Percentiles rank a stretch among this genome's conserved stretches.
phyloP scores from a whole-genome alignment of 148 eudicot species.

The Rhododendron kiyosumense region DNA sequence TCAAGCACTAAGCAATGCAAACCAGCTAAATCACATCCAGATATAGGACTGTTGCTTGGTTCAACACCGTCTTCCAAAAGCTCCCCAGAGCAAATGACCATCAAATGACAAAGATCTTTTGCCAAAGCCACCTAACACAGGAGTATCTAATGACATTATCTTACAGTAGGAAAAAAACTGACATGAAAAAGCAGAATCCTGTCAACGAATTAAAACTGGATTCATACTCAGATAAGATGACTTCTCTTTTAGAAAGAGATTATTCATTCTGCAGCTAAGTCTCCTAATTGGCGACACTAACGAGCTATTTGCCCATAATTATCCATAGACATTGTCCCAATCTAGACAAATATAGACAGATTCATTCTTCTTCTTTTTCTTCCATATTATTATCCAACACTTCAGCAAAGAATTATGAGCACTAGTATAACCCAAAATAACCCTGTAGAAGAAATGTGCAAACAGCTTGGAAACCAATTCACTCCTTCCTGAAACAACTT shows the following conservation, averaged over 20 bases:
- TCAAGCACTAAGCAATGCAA: constrained; percentile 74
- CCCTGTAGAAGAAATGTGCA: background rate
- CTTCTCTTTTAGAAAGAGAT: background rate
- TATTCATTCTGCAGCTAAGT: background rate
- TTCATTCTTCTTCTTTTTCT: background rate
- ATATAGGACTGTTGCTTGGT: constrained; percentile 19
- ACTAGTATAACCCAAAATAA: background rate
- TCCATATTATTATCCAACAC: background rate
- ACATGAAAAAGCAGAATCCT: background rate
- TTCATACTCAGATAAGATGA: background rate
- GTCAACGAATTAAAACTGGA: background rate
- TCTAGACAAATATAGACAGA: background rate
- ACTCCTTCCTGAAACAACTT: background rate
- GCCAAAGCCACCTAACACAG: constrained; percentile 72
- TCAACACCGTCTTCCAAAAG: constrained; percentile 28
- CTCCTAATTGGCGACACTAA: background rate
- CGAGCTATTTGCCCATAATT: background rate
- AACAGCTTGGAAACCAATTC: constrained; percentile 1
- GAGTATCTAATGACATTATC: background rate
- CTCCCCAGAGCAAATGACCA: constrained; percentile 67
- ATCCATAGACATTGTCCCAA: background rate
- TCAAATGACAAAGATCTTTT: constrained; percentile 77
- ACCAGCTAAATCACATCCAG: constrained; percentile 39
- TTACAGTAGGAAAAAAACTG: background rate
- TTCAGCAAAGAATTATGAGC: background rate